Evolutionary conservation across 257 asterid species (phyloP), one percentile per base, ranked within the genome.

Genomic region (Salvia splendens): DNA sequence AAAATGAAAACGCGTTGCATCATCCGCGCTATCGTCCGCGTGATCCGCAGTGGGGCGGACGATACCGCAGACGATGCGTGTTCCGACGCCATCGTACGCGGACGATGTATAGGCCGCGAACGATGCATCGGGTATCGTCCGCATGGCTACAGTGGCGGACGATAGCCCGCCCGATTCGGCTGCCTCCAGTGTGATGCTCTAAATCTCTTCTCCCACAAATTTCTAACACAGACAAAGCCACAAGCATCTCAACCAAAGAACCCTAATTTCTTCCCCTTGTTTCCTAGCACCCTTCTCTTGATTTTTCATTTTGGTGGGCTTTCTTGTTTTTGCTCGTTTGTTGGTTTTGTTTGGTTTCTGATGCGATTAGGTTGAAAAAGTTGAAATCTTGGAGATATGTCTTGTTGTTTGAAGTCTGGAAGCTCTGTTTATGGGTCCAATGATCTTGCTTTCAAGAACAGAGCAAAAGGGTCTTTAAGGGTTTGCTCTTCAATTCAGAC

Each of bases 401-500:
- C 88, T 65, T 82, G 81, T 76, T 75, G 73, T 15, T 74, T 89
- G 80, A 86, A 78, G 67, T 57, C 84, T 65, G 83, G 79, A 30
- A 78, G 82, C 49, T 77, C 80, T 60, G 79, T 84, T 36, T 73
- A 66, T 75, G 80, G 86, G 54, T 75, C 87, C 55, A 64, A 46
- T 47, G 80, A 76, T 55, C n/a, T 64, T 73, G 36, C 77, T 48
- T 4, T 61, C 57, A 72, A 71, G 47, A 78, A 74, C 74, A 77
- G 77, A 55, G 68, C 65, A 28, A 79, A 65, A 55, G 80, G 77
- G 12, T 63, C 80, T 54, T 58, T 59, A 33, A 59, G 79, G 68
- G 65, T 60, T 73, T 50, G 51, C 47, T 73, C 86, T 40, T 73
- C 95, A n/a, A 16, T 78, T 60, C 84, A 70, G 33, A 69, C 75